Conservation (phyloP, 768 basidiomycete species). For the Kwoniella sp. region DNA sequence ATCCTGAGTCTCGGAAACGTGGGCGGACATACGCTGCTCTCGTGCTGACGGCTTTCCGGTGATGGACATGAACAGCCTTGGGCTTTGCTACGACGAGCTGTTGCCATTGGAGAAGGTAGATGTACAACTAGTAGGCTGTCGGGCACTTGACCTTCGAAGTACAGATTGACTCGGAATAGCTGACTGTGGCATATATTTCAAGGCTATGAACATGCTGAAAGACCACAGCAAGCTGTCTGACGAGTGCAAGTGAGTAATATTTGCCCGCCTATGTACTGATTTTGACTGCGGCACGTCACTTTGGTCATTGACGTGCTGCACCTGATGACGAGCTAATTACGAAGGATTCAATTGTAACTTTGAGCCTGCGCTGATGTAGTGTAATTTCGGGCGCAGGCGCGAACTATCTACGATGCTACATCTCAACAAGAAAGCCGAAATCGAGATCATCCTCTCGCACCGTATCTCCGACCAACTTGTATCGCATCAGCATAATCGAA, state of each 20-base stretch:
- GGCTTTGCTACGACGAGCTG: conserved; percentile 65
- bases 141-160: too few species aligned
- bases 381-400: conserved; percentile 60
- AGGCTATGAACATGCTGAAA: conserved; percentile 46
- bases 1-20: background rate
- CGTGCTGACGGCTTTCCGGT: too few species aligned
- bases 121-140: conserved; percentile 33
- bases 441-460: conserved; percentile 61
- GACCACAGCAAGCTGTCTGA: conserved; percentile 25
- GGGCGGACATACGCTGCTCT: background rate
- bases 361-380: background rate
- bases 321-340: too few species aligned
- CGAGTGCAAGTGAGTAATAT: conserved; percentile 44
- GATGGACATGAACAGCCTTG: conserved; percentile 59
- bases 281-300: too few species aligned
- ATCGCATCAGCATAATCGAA: too few species aligned
- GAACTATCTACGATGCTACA: conserved; percentile 81
- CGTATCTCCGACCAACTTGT: background rate
- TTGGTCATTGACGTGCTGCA: too few species aligned
- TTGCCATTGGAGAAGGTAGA: conserved; percentile 60
- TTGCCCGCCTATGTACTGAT: background rate
- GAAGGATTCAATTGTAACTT: too few species aligned
- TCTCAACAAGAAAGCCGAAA: conserved; percentile 86
- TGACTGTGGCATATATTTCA: background rate
- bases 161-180: background rate